Evolutionary conservation across 768 basidiomycete genomes (phyloP).

Genomic region (Austroboletus festivus): DNA sequence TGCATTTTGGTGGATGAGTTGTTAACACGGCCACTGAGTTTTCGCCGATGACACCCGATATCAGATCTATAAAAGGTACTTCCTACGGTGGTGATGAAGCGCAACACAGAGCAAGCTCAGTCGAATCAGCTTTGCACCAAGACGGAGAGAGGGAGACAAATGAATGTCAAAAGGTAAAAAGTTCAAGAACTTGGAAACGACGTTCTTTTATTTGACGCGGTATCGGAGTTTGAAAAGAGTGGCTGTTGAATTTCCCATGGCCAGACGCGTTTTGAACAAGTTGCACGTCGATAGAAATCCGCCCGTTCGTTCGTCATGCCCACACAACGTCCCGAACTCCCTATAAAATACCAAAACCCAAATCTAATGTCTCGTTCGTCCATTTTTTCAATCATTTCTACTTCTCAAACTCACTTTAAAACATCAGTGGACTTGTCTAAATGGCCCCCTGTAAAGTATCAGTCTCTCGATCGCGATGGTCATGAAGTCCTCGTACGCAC

Average conservation of each 20-base stretch:
- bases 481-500: slow-evolving; percentile 75
- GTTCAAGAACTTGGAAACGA: too few species aligned
- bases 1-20: too few species aligned
- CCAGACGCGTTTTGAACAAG: slow-evolving; percentile 35
- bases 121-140: too few species aligned
- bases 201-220: slow-evolving; percentile 19
- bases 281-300: slow-evolving; percentile 16
- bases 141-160: too few species aligned
- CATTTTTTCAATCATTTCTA: not conserved
- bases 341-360: slow-evolving; percentile 48
- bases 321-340: slow-evolving; percentile 51
- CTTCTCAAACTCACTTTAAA: not conserved
- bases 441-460: slow-evolving; percentile 82
- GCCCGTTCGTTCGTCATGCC: slow-evolving; percentile 16
- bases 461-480: slow-evolving; percentile 84
- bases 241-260: slow-evolving; percentile 33
- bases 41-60: too few species aligned
- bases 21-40: too few species aligned
- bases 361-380: slow-evolving; percentile 44
- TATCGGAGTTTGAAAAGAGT: slow-evolving; percentile 29
- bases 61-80: too few species aligned
- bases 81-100: too few species aligned
- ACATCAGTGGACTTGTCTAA: slow-evolving; percentile 39
- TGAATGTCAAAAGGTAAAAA: too few species aligned
- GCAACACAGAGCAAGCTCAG: too few species aligned